A percentile compares a stretch with the other conserved stretches of the same genome.
phyloP scores from a whole-genome alignment of 257 asterid genomes.

The Anisodus tanguticus region DNA sequence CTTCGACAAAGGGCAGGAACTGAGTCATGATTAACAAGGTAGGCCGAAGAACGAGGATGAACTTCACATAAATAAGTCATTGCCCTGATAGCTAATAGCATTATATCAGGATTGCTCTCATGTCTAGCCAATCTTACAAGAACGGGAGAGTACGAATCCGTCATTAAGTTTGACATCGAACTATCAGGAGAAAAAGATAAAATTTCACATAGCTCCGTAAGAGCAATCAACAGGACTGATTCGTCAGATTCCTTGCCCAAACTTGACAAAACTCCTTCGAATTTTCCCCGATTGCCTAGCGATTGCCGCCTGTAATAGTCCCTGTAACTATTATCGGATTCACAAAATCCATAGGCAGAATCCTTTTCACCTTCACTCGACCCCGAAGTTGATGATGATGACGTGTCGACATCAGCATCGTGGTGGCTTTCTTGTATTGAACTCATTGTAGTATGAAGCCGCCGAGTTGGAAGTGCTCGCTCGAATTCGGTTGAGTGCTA shows the following conservation, averaged over 20 bases:
- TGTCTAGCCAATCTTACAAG: constrained; percentile 81
- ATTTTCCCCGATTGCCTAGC: constrained; percentile 60
- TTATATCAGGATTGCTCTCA: constrained; percentile 70
- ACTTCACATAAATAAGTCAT: constrained; percentile 90
- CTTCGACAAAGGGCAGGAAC: constrained; percentile 88
- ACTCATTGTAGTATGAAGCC: constrained; percentile 53
- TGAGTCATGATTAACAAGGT: constrained; percentile 80
- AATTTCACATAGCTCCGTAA: constrained; percentile 89
- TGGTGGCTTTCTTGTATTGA: constrained; percentile 59
- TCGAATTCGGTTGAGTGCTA: constrained; percentile 69
- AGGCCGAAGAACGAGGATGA: constrained; percentile 72
- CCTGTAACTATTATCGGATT: constrained; percentile 66
- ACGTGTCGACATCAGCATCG: constrained; percentile 75
- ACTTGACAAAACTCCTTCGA: constrained; percentile 59
- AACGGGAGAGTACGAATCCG: constrained; percentile 73
- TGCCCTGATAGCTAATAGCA: constrained; percentile 87
- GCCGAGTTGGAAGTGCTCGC: constrained; percentile 74
- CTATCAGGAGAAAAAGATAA: constrained; percentile 76
- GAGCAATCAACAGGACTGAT: constrained; percentile 78
- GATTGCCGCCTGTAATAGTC: constrained; percentile 64
- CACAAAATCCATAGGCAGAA: constrained; percentile 72
- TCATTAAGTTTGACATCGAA: constrained; percentile 76
- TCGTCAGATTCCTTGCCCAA: constrained; percentile 70
- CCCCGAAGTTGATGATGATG: constrained; percentile 78
- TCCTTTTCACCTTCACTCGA: constrained; percentile 86